Conservation (phyloP, 169 alveolate species). For the Eimeria tenella region DNA sequence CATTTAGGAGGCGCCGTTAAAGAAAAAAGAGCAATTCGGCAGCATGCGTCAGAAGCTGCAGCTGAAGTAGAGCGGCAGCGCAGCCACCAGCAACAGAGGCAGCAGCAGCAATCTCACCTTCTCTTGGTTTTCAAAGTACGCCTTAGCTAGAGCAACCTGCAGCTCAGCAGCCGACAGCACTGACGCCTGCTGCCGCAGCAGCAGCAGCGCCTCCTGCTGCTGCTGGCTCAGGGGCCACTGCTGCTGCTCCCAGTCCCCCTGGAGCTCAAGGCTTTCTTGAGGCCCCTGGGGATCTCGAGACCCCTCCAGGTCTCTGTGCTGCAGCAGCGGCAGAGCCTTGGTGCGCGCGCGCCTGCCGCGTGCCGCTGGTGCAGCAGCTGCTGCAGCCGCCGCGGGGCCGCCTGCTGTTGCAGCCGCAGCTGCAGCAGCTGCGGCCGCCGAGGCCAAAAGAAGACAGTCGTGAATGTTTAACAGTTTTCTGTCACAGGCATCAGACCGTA, state of each 20-base stretch:
- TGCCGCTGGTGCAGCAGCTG: constrained; percentile 29
- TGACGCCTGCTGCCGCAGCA: constrained; percentile 34
- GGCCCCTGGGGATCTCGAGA: not conserved
- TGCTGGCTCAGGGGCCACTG: constrained; percentile 13
- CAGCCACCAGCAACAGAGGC: not conserved
- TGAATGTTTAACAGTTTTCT: not conserved
- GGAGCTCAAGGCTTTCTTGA: not conserved
- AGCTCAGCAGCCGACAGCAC: not conserved
- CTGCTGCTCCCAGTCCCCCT: constrained; percentile 17
- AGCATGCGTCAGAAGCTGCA: not conserved
- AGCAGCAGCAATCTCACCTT: constrained; percentile 30
- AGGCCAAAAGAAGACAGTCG: constrained; percentile 30
- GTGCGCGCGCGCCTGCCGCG: constrained; percentile 7
- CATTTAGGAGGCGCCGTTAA: not conserved
- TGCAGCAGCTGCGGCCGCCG: constrained; percentile 57
- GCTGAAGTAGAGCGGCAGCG: not conserved
- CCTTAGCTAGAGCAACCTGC: constrained; percentile 13
- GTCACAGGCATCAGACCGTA: not conserved
- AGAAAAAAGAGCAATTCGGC: not conserved
- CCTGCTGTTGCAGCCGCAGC: constrained; percentile 20
- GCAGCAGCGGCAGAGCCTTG: constrained; percentile 21
- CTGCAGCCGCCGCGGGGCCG: not conserved
- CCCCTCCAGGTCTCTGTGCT: constrained; percentile 9
- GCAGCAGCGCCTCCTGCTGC: constrained; percentile 49
- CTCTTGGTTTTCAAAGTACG: constrained; percentile 17